Percentiles rank a stretch among this genome's conserved stretches.
Conservation (phyloP, 306 rosid species). For the Astragalus glycyphyllos region DNA sequence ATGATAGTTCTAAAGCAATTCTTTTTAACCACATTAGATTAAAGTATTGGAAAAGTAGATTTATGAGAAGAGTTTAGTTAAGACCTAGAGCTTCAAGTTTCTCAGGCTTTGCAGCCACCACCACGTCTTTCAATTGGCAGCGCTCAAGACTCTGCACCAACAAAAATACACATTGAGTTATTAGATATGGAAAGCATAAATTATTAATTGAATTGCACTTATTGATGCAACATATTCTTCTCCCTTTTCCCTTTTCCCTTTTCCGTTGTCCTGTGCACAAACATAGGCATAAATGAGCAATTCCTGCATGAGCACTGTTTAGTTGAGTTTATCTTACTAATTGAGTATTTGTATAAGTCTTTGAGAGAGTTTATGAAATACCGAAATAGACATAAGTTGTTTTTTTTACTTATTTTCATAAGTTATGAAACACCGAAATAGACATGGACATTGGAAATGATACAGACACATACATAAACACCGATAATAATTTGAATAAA, state of each 20-base stretch:
- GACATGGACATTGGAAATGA: too few species aligned
- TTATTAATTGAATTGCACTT: background rate
- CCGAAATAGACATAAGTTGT: too few species aligned
- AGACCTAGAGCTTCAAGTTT: constrained; percentile 82
- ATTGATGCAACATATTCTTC: background rate
- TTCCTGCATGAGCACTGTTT: too few species aligned
- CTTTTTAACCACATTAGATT: constrained; percentile 18
- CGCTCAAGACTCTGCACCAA: constrained; percentile 75
- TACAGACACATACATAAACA: too few species aligned
- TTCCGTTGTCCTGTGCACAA: constrained; percentile 16
- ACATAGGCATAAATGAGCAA: background rate
- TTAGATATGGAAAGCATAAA: constrained; percentile 24
- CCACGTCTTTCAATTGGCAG: constrained; percentile 84
- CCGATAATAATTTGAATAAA: too few species aligned
- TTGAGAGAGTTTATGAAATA: too few species aligned
- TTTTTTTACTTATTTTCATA: too few species aligned
- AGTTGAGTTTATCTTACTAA: too few species aligned
- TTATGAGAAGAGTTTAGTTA: constrained; percentile 22
- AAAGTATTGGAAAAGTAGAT: constrained; percentile 16
- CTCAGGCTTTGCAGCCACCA: constrained; percentile 76
- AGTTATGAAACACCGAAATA: too few species aligned
- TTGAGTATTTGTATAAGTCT: too few species aligned
- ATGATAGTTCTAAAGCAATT: background rate
- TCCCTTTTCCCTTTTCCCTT: constrained; percentile 6
- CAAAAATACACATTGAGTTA: background rate